Conservation (phyloP, 768 basidiomycete genomes). For the Paxillus involutus region DNA sequence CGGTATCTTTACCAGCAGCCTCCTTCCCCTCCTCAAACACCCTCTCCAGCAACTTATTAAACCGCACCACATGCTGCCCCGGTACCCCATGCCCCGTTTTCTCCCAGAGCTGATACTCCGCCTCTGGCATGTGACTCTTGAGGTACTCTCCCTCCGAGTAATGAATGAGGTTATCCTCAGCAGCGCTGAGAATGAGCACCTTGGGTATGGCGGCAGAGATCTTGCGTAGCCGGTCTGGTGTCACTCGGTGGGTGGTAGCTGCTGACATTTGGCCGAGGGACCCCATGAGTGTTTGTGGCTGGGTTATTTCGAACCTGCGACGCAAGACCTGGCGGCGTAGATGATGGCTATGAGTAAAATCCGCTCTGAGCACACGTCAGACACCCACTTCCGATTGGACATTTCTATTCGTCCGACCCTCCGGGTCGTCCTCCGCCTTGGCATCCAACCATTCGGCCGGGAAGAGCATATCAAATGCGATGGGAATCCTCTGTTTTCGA, state of each 20-base stretch:
- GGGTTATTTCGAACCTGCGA: constrained; percentile 49
- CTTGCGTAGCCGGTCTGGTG: constrained; percentile 42
- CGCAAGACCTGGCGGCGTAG: constrained; percentile 40
- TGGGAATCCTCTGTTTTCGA: constrained; percentile 45
- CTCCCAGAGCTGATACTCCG: constrained; percentile 57
- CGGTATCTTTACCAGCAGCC: background rate
- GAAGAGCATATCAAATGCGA: constrained; percentile 59
- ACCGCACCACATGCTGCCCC: constrained; percentile 45
- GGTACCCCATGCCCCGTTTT: constrained; percentile 65
- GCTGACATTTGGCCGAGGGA: constrained; percentile 74
- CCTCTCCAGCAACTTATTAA: constrained; percentile 58
- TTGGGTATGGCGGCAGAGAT: constrained; percentile 63
- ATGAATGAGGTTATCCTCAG: constrained; percentile 59
- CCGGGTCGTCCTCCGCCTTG: constrained; percentile 48
- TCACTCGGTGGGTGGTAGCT: constrained; percentile 60
- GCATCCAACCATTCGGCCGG: constrained; percentile 60
- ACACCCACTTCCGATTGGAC: constrained; percentile 52
- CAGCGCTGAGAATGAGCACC: constrained; percentile 65
- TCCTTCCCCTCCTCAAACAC: constrained; percentile 51
- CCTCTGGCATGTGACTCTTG: constrained; percentile 55
- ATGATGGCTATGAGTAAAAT: background rate
- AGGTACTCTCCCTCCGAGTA: constrained; percentile 51
- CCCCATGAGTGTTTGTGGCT: constrained; percentile 60
- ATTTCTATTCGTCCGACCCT: constrained; percentile 64
- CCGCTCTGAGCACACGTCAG: background rate